phyloP scores from a whole-genome alignment of 2,329 filamentous ascomycete genomes.

The Pseudofabraea citricarpa region DNA sequence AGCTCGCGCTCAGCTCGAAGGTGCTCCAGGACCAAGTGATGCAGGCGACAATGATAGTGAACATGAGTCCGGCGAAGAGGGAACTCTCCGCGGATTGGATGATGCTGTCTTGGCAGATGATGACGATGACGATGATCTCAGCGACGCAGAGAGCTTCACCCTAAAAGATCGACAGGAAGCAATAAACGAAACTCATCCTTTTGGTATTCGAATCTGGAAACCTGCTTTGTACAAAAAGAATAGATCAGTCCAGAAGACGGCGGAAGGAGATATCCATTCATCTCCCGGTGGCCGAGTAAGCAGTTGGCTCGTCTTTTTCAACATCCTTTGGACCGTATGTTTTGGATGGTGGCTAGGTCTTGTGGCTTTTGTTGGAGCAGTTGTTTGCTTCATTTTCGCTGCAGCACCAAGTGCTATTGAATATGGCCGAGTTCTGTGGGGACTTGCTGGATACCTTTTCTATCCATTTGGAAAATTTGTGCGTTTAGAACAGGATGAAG shows the following conservation, averaged over 20 bases:
- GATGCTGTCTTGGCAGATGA: slow-evolving; percentile 42
- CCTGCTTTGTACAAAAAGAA: slow-evolving; percentile 97
- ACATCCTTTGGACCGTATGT: slow-evolving; percentile 80
- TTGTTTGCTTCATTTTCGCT: slow-evolving; percentile 74
- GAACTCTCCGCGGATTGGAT: slow-evolving; percentile 25
- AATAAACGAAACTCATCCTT: slow-evolving; percentile 98
- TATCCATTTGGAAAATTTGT: slow-evolving; percentile 98
- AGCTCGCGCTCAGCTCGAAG: slow-evolving; percentile 16
- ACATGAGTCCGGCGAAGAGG: slow-evolving; percentile 17
- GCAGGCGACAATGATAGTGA: slow-evolving; percentile 10
- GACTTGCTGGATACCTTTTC: slow-evolving; percentile 79
- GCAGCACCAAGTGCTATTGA: slow-evolving; percentile 75
- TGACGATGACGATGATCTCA: slow-evolving; percentile 68
- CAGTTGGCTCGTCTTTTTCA: slow-evolving; percentile 80
- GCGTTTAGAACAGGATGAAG: slow-evolving; percentile 86
- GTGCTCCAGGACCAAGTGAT: slow-evolving; percentile 1
- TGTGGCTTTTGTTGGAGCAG: slow-evolving; percentile 67
- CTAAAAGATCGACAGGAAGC: slow-evolving; percentile 94
- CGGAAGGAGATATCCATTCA: slow-evolving; percentile 95
- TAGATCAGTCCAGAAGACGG: slow-evolving; percentile 91
- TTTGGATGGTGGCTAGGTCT: slow-evolving; percentile 96
- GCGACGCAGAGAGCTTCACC: slow-evolving; percentile 96
- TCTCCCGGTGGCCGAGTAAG: slow-evolving; percentile 84
- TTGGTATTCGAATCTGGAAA: slow-evolving; percentile 98
- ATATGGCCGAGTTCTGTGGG: slow-evolving; percentile 82